phyloP scores from a whole-genome alignment of 2,329 filamentous ascomycete genomes.

The Aspergillus thermomutatus region DNA sequence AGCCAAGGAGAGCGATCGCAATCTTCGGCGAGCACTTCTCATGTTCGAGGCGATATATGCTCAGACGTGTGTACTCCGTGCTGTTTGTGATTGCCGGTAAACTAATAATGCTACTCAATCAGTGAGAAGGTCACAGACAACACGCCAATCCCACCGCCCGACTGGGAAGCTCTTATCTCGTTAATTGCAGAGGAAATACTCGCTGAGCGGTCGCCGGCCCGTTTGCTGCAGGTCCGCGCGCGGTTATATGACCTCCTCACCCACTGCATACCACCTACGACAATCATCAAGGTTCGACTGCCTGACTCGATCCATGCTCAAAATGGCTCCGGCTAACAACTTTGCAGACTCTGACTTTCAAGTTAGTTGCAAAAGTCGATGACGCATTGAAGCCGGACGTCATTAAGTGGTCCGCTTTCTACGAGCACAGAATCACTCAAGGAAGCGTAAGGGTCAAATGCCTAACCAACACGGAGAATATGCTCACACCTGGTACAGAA shows the following conservation, averaged over 20 bases:
- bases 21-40: conserved; percentile 81
- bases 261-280: conserved; percentile 94
- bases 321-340: conserved; percentile 4
- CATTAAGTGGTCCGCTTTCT: conserved; percentile 94
- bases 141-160: conserved; percentile 87
- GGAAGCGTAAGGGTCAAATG: conserved; percentile 55
- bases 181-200: conserved; percentile 92
- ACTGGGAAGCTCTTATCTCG: conserved; percentile 90
- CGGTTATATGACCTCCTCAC: conserved; percentile 97
- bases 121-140: conserved; percentile 87
- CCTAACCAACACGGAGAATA: not conserved
- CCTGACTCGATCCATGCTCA: not conserved
- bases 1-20: conserved; percentile 84
- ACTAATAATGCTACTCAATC: conserved; percentile 6
- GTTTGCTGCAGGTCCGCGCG: conserved; percentile 81
- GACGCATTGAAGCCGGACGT: conserved; percentile 88
- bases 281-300: conserved; percentile 69
- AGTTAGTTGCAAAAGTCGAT: conserved; percentile 81
- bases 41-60: conserved; percentile 98
- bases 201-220: conserved; percentile 83
- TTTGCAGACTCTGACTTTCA: conserved; percentile 76
- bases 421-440: conserved; percentile 89
- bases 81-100: not conserved
- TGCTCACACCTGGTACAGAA: conserved; percentile 50
- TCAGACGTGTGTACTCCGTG: conserved; percentile 70